Evolutionary conservation across 768 basidiomycete genomes (phyloP).

Genomic region (Trichaptum fuscoviolaceum): DNA sequence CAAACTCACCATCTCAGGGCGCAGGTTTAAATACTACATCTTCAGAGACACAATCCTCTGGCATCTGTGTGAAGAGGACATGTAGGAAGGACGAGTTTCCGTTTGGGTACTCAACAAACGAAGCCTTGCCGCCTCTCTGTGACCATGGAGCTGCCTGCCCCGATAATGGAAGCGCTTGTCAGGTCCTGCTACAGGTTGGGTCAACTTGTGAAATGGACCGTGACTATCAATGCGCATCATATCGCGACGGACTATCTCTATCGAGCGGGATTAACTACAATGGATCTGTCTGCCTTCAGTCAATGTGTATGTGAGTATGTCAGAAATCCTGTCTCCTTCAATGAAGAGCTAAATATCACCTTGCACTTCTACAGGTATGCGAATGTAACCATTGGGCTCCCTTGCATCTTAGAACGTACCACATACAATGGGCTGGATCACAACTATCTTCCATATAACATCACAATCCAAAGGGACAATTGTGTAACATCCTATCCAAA

Average conservation of each 20-base stretch:
- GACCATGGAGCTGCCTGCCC: conserved; percentile 53
- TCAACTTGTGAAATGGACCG: conserved; percentile 53
- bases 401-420: conserved; percentile 49
- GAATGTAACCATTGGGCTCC: conserved; percentile 45
- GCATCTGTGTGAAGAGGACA: conserved; percentile 46
- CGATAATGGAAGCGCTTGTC: conserved; percentile 59
- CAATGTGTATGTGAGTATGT: conserved; percentile 47
- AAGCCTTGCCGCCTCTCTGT: conserved; percentile 49
- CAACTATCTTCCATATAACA: conserved; percentile 34
- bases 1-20: conserved; percentile 9
- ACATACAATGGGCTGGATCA: conserved; percentile 44
- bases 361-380: conserved; percentile 37
- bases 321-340: not conserved
- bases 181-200: conserved; percentile 35
- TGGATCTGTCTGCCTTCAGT: conserved; percentile 55
- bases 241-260: conserved; percentile 35
- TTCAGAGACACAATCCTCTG: conserved; percentile 9
- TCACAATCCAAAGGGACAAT: conserved; percentile 53
- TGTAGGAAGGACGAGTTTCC: conserved; percentile 62
- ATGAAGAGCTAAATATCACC: not conserved
- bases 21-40: not conserved
- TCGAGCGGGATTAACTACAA: conserved; percentile 40
- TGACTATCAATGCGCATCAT: conserved; percentile 50
- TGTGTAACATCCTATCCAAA: conserved; percentile 39
- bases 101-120: conserved; percentile 37